Conservation (phyloP, 768 basidiomycete species). For the Serendipita sp. region DNA sequence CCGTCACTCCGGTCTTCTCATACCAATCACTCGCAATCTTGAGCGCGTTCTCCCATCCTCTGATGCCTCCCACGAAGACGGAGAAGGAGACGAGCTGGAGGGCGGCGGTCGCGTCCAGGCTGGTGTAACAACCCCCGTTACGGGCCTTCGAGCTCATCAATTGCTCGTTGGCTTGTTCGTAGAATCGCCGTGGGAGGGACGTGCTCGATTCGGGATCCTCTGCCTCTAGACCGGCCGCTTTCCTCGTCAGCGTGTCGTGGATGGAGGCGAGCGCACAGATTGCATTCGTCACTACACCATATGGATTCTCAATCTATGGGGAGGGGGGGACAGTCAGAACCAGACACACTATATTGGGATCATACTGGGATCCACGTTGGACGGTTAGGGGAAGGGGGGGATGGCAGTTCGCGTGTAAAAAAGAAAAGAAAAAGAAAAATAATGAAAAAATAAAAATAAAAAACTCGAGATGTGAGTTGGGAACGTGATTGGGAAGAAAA, state of each 20-base stretch:
- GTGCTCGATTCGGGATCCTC: constrained; percentile 31
- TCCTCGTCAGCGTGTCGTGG: constrained; percentile 46
- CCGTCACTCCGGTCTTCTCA: constrained; percentile 42
- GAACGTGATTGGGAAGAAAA: too few species aligned
- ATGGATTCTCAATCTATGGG: constrained; percentile 39
- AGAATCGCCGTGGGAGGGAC: constrained; percentile 46
- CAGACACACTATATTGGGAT: too few species aligned
- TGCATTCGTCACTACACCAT: constrained; percentile 54
- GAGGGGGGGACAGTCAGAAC: too few species aligned
- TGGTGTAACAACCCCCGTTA: constrained; percentile 37
- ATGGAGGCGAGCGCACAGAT: constrained; percentile 62
- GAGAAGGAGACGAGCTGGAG: constrained; percentile 62
- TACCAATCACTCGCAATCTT: constrained; percentile 65
- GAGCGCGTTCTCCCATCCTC: constrained; percentile 57
- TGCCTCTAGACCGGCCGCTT: constrained; percentile 45
- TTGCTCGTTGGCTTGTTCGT: constrained; percentile 51
- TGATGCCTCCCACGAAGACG: constrained; percentile 48
- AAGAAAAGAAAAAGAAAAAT: too few species aligned
- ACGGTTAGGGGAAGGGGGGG: too few species aligned
- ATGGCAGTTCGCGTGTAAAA: too few species aligned
- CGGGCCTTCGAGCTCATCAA: constrained; percentile 36
- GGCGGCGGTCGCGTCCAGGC: constrained; percentile 62
- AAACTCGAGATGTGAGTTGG: too few species aligned
- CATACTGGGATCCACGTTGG: too few species aligned
- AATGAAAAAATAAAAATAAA: too few species aligned